phyloP scores from a whole-genome alignment of 2,329 filamentous ascomycete genomes.

The Aureobasidium musti region DNA sequence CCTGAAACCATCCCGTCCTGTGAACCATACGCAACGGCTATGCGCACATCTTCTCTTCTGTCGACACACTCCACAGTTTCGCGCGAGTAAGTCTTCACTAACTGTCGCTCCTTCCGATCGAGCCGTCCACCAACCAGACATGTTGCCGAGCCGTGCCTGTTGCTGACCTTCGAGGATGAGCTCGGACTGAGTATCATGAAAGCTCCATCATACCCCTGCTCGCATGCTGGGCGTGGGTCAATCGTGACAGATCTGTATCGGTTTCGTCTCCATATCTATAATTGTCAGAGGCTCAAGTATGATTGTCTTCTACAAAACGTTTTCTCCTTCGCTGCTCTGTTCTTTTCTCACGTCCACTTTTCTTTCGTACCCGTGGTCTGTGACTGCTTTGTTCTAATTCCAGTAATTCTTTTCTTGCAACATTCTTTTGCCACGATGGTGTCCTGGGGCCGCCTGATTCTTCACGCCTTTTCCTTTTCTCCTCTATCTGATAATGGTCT shows the following conservation, averaged over 20 bases:
- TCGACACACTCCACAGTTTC: neutral
- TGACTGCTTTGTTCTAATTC: neutral
- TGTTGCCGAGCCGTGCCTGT: neutral
- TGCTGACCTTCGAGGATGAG: neutral
- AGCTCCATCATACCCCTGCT: neutral
- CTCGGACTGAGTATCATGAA: slow-evolving; percentile 14
- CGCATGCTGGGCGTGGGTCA: neutral
- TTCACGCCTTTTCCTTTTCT: slow-evolving; percentile 19
- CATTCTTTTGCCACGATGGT: neutral
- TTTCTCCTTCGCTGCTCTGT: neutral
- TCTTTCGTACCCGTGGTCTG: neutral
- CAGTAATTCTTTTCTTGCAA: slow-evolving; percentile 7
- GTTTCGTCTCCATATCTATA: slow-evolving; percentile 16
- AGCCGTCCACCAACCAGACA: no score
- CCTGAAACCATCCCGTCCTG: neutral
- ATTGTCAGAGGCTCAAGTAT: slow-evolving; percentile 8
- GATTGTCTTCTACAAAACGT: neutral
- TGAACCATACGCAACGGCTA: neutral
- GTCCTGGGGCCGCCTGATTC: slow-evolving; percentile 21
- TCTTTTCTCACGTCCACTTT: neutral
- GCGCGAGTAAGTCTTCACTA: neutral
- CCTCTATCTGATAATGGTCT: neutral
- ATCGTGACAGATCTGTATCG: slow-evolving; percentile 20
- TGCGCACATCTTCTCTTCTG: neutral
- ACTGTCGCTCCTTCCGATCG: neutral